Base-by-base conservation (phyloP, 768 basidiomycete species). In the Podaxis carcinomalis region DNA sequence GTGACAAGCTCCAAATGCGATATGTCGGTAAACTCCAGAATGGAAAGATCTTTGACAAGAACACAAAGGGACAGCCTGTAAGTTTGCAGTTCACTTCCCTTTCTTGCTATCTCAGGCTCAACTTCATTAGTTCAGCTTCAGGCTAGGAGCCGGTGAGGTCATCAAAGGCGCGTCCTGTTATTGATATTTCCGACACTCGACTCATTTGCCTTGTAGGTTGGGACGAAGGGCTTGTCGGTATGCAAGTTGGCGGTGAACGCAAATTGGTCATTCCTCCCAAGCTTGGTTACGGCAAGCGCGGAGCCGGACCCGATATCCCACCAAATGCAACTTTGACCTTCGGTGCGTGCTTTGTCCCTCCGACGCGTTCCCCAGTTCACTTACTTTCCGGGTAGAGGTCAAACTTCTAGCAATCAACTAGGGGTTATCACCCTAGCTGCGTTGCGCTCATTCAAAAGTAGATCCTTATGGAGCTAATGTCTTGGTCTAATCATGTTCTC, bases 171-270 rank as follows among this genome's bases (percentile, higher is more conserved):
- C 50, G 76, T 62, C 11, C 35, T 47, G 49, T 55, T 25, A 1
- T 23, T 21, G 36, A n/a, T 27, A 28, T 36, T 53, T 62, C 14
- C 53, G 13, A 28, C 3, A 9, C 21, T n/a, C 39, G 51, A 40
- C 27, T 52, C 27, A 62, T 42, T 14, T 58, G n/a, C 62, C 50
- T 56, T 21, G 39, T 60, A 89, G 87, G 90, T 50, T 97, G 95
- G 95, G 96, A 98, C 67, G 78, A 92, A 68, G 96, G 95, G 42
- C 80, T 98, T 59, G 86, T 79, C 32, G 96, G 96, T 36, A 97
- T 98, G 95, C 88, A 92, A 67, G 85, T 89, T 42, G 90, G 87
- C 42, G 95, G 95, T 27, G 95, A 98, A 75, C 85, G 96, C 54
- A 75, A 86, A 60, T 78, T 98, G 65, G 86, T 80, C 46, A 81